These are phyloP conservation scores for Dendrobium catenatum DNA, from an alignment of 106 monocot genomes.

Conservation along the genomic window DNA sequence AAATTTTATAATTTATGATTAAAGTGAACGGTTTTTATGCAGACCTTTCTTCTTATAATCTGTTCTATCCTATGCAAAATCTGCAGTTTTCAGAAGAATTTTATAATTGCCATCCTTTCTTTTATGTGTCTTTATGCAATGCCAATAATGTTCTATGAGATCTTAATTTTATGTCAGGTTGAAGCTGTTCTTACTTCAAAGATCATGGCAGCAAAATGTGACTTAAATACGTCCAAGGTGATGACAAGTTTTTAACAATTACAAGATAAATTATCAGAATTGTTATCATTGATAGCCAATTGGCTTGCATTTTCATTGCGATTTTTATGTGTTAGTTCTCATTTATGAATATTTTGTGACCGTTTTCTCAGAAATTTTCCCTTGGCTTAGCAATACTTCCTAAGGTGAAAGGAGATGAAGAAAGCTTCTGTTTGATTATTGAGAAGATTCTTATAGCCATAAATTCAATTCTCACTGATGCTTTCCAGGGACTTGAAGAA, in stretches of 20 bases:
- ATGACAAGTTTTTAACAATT: slow-evolving; percentile 2
- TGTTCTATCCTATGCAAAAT: background rate
- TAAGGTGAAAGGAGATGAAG: slow-evolving; percentile 53
- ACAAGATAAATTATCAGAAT: background rate
- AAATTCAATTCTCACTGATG: slow-evolving; percentile 50
- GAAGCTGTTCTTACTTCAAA: slow-evolving; percentile 59
- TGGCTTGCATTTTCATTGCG: background rate
- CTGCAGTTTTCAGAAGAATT: background rate
- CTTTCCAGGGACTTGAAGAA: slow-evolving; percentile 79
- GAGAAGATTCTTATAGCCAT: slow-evolving; percentile 64
- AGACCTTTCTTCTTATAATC: background rate
- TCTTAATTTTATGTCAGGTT: slow-evolving; percentile 34
- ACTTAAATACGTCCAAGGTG: slow-evolving; percentile 47
- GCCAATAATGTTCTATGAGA: background rate
- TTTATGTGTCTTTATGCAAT: background rate
- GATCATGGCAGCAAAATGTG: slow-evolving; percentile 47
- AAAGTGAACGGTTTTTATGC: too few relatives aligned
- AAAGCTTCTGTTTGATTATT: slow-evolving; percentile 67
- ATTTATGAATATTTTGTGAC: background rate
- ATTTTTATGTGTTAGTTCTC: background rate
- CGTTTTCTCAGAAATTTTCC: slow-evolving; percentile 44
- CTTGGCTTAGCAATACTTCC: slow-evolving; percentile 62
- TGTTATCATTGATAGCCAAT: background rate
- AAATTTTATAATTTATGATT: too few relatives aligned
- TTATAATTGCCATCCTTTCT: background rate